phyloP scores from a whole-genome alignment of 306 rosid genomes.

The Styphnolobium japonicum region DNA sequence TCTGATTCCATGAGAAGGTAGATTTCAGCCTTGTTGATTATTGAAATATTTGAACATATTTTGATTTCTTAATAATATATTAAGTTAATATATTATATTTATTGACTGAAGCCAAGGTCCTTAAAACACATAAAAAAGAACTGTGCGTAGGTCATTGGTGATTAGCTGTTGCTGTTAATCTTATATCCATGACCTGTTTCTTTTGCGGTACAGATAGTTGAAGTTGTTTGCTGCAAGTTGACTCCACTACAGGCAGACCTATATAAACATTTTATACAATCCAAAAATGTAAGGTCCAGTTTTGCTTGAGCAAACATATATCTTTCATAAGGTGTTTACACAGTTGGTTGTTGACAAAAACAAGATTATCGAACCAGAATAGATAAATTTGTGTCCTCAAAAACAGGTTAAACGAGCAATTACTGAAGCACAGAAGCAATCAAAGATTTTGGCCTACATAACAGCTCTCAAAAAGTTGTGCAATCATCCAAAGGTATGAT shows the following conservation, averaged over 20 bases:
- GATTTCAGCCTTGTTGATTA: background rate
- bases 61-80: too few relatives aligned
- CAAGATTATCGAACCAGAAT: slow-evolving; percentile 23
- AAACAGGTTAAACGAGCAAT: slow-evolving; percentile 79
- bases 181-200: slow-evolving; percentile 22
- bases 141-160: background rate
- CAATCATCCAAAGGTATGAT: slow-evolving; percentile 92
- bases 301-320: slow-evolving; percentile 22
- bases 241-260: slow-evolving; percentile 85
- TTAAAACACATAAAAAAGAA: slow-evolving; percentile 6
- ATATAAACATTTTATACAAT: slow-evolving; percentile 84
- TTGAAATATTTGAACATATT: slow-evolving; percentile 13
- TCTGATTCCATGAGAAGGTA: background rate
- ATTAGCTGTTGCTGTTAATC: slow-evolving; percentile 14
- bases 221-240: slow-evolving; percentile 98
- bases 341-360: slow-evolving; percentile 11
- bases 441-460: slow-evolving; percentile 94
- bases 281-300: slow-evolving; percentile 72
- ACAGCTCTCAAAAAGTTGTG: slow-evolving; percentile 93
- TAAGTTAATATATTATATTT: background rate
- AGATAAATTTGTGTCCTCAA: slow-evolving; percentile 24
- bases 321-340: slow-evolving; percentile 5
- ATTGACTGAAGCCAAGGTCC: background rate
- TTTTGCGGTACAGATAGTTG: slow-evolving; percentile 67
- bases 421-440: slow-evolving; percentile 71